A percentile compares a stretch with the other conserved stretches of the same genome.
Evolutionary conservation across 2,329 filamentous ascomycete genomes (phyloP).

Genomic region (Claviceps purpurea): DNA sequence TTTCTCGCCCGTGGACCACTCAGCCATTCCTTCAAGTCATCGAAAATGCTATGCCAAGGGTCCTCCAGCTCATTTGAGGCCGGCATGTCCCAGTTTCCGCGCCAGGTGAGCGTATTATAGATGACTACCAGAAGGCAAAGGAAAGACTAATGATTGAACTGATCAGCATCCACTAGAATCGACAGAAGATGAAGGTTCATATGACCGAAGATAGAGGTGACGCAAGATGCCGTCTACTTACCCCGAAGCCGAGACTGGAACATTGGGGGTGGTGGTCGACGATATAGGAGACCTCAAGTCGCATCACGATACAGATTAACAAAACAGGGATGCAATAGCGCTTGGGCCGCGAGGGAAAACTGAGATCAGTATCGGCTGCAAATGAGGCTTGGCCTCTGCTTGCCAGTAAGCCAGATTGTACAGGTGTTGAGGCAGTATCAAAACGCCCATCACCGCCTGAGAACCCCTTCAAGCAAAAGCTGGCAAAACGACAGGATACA

Average conservation of each 20-base stretch:
- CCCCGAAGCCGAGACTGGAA: conserved; percentile 35
- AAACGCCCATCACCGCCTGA: conserved; percentile 35
- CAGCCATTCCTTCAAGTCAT: conserved; percentile 36
- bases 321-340: conserved; percentile 31
- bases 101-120: conserved; percentile 29
- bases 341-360: conserved; percentile 31
- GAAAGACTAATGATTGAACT: conserved; percentile 24
- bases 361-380: conserved; percentile 21
- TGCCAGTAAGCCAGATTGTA: conserved; percentile 11
- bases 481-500: conserved; percentile 25
- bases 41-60: conserved; percentile 32
- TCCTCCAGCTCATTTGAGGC: conserved; percentile 28
- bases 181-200: not conserved
- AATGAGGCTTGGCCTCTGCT: conserved; percentile 10
- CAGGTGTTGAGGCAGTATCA: conserved; percentile 13
- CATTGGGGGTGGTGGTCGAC: conserved; percentile 37
- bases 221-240: conserved; percentile 6
- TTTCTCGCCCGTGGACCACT: conserved; percentile 24
- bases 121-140: conserved; percentile 30
- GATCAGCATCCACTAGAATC: not conserved
- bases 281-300: conserved; percentile 34
- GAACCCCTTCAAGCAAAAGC: conserved; percentile 31
- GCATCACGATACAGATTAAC: conserved; percentile 29
- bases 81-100: conserved; percentile 17
- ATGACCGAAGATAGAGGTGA: not conserved